Conservation (phyloP, 139 green algal genomes). For the Picochlorum sp. region DNA sequence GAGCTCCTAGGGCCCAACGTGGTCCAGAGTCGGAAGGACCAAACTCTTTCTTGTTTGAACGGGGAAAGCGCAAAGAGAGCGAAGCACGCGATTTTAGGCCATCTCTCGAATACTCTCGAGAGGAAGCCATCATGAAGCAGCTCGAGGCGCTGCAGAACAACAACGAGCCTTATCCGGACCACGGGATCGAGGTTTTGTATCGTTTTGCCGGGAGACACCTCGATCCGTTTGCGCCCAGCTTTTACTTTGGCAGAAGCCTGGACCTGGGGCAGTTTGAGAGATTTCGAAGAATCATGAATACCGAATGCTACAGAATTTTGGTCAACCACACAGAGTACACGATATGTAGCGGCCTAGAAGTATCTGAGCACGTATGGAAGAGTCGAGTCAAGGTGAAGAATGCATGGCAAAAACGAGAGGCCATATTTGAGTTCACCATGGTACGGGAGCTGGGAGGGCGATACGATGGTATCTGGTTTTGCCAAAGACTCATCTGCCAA, state of each 20-base stretch:
- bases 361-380: slow-evolving; percentile 22
- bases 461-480: slow-evolving; percentile 27
- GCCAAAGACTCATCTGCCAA: neutral
- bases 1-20: too few relatives aligned
- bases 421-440: slow-evolving; percentile 21
- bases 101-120: neutral
- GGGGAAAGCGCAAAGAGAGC: neutral
- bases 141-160: slow-evolving; percentile 28
- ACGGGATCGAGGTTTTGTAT: slow-evolving; percentile 24
- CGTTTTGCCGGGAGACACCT: slow-evolving; percentile 16
- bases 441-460: slow-evolving; percentile 14
- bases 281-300: slow-evolving; percentile 33
- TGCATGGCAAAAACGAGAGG: slow-evolving; percentile 7
- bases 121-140: neutral
- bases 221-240: slow-evolving; percentile 13
- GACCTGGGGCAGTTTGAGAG: slow-evolving; percentile 28
- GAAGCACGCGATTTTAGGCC: neutral
- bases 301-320: slow-evolving; percentile 16
- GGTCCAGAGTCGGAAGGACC: neutral
- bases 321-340: slow-evolving; percentile 10
- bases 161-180: slow-evolving; percentile 18
- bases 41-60: too few relatives aligned
- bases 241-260: slow-evolving; percentile 24
- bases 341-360: slow-evolving; percentile 11
- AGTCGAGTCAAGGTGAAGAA: slow-evolving; percentile 14